Percentiles rank a stretch among this genome's conserved stretches.
Conservation (phyloP, 2,329 filamentous ascomycete species). For the Paraconiothyrium brasiliense region DNA sequence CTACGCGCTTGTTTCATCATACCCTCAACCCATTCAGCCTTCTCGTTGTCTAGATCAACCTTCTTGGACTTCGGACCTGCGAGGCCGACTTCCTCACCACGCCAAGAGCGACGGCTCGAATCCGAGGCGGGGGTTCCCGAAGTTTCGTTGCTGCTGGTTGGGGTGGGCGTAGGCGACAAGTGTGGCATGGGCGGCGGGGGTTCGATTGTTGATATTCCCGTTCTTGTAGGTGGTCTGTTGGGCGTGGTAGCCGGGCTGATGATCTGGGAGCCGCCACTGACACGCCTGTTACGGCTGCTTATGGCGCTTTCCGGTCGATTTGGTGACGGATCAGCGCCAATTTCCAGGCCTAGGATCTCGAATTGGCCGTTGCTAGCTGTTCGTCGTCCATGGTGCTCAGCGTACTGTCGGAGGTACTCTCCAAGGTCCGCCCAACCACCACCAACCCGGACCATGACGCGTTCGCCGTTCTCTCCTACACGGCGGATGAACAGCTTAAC, state of each 20-base stretch:
- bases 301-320: conserved; percentile 39
- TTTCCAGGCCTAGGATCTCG: conserved; percentile 62
- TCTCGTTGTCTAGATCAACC: conserved; percentile 73
- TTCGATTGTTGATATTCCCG: conserved; percentile 30
- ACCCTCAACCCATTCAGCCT: conserved; percentile 81
- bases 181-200: conserved; percentile 36
- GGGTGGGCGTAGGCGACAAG: conserved; percentile 36
- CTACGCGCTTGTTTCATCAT: conserved; percentile 82
- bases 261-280: conserved; percentile 31
- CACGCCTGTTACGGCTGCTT: conserved; percentile 37
- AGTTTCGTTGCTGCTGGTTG: conserved; percentile 36
- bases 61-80: conserved; percentile 74
- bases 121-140: conserved; percentile 35
- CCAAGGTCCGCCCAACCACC: conserved; percentile 98
- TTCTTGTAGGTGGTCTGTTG: conserved; percentile 28
- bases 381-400: conserved; percentile 86
- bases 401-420: conserved; percentile 94
- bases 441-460: conserved; percentile 97
- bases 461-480: conserved; percentile 87
- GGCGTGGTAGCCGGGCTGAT: conserved; percentile 42
- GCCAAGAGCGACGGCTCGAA: conserved; percentile 46
- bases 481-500: conserved; percentile 95
- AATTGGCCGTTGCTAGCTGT: conserved; percentile 65
- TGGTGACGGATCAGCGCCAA: conserved; percentile 39
- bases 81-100: conserved; percentile 66